Conservation (phyloP, 139 green algal species). For the Micromonas commoda region DNA sequence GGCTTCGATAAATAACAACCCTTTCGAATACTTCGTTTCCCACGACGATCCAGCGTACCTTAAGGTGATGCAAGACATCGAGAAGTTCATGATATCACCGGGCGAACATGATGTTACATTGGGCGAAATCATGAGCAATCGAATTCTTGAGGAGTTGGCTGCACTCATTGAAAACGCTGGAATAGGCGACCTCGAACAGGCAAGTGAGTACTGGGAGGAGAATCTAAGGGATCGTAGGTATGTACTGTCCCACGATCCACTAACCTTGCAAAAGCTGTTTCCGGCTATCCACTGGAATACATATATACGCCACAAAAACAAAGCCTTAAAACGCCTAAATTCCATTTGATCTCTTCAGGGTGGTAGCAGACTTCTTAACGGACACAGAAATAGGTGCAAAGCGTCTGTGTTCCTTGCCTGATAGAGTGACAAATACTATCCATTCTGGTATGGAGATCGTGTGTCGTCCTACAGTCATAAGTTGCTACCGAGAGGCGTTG, state of each 20-base stretch:
- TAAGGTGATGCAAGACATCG: conserved; percentile 18
- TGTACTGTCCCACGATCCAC: too few species aligned
- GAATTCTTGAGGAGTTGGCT: too few species aligned
- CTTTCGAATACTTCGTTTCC: conserved; percentile 31
- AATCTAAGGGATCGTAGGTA: too few species aligned
- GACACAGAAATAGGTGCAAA: conserved; percentile 24
- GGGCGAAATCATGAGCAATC: conserved; percentile 14
- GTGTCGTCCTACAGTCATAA: conserved; percentile 24
- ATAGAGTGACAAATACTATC: conserved; percentile 32
- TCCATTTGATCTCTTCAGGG: too few species aligned
- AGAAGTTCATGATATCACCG: conserved; percentile 25
- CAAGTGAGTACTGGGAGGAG: too few species aligned
- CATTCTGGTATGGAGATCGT: background rate
- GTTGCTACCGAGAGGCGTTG: conserved; percentile 7
- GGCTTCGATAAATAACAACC: conserved; percentile 33
- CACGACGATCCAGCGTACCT: conserved; percentile 23
- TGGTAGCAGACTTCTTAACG: conserved; percentile 29
- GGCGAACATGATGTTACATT: conserved; percentile 14
- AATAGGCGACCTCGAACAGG: too few species aligned
- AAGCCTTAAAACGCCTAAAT: too few species aligned
- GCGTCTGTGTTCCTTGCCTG: conserved; percentile 27
- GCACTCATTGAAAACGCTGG: too few species aligned
- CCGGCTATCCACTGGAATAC: too few species aligned
- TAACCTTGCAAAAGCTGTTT: too few species aligned
- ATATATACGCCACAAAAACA: too few species aligned